Evolutionary conservation across 208 protist genomes (phyloP).

Genomic region (Herpetomonas tarakana): DNA sequence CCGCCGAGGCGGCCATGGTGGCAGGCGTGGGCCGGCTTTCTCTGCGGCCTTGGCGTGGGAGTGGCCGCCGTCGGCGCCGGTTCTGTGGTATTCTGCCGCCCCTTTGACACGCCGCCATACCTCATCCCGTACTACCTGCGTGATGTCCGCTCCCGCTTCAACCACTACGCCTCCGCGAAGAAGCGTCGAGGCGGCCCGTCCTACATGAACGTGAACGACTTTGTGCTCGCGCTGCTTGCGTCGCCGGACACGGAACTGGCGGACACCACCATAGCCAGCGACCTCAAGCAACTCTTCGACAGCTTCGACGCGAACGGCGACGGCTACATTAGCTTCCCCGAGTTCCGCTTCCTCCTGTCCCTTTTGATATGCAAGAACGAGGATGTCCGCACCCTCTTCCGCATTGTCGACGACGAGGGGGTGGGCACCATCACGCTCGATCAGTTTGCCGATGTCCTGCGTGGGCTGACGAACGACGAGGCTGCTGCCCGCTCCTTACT

Average conservation of each 20-base stretch:
- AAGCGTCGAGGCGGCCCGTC: slow-evolving; percentile 44
- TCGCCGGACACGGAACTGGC: slow-evolving; percentile 28
- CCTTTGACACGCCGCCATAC: slow-evolving; percentile 79
- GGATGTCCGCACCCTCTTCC: slow-evolving; percentile 61
- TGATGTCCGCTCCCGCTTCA: slow-evolving; percentile 72
- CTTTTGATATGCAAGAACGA: slow-evolving; percentile 58
- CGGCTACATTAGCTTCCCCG: slow-evolving; percentile 68
- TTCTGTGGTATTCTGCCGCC: slow-evolving; percentile 43
- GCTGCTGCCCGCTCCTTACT: slow-evolving; percentile 38
- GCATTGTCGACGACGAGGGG: slow-evolving; percentile 54
- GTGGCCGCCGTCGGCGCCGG: slow-evolving; percentile 12
- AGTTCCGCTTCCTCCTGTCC: slow-evolving; percentile 81
- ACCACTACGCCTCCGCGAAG: slow-evolving; percentile 79
- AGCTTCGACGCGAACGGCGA: slow-evolving; percentile 79
- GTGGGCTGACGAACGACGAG: slow-evolving; percentile 58
- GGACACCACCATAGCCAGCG: slow-evolving; percentile 16
- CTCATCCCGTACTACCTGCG: slow-evolving; percentile 89
- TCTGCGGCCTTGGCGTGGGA: slow-evolving; percentile 20
- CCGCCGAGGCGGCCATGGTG: too few relatives aligned
- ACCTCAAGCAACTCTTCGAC: slow-evolving; percentile 54
- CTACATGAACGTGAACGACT: slow-evolving; percentile 88
- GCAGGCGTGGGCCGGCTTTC: slow-evolving; percentile 9
- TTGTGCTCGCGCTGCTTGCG: slow-evolving; percentile 74
- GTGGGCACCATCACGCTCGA: slow-evolving; percentile 47
- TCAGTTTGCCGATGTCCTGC: slow-evolving; percentile 73